Conservation (phyloP, 2,329 filamentous ascomycete species). For the Chaetomium olivaceum region DNA sequence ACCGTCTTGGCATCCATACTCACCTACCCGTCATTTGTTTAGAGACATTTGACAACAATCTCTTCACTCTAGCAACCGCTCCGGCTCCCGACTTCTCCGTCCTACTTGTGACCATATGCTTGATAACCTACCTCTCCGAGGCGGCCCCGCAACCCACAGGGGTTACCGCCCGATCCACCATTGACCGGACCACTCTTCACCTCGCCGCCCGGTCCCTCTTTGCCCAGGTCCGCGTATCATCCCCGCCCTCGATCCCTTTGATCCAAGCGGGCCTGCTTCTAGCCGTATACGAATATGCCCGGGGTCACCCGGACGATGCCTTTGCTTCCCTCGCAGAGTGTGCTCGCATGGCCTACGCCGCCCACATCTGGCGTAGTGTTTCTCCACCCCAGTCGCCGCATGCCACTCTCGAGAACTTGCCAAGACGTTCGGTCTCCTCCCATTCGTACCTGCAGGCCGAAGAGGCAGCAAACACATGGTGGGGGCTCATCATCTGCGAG, state of each 20-base stretch:
- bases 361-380: not conserved
- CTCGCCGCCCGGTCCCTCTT: conserved; percentile 8
- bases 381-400: not conserved
- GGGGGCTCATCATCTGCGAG: conserved; percentile 8
- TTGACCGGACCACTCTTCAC: conserved; percentile 2
- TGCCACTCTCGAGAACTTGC: not conserved
- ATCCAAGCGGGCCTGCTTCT: conserved; percentile 7
- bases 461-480: conserved; percentile 3
- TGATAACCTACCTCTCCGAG: not conserved
- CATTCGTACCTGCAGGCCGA: not conserved
- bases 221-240: conserved; percentile 4
- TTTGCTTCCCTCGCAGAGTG: not conserved
- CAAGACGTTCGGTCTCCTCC: not conserved
- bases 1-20: conserved; percentile 1
- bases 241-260: not conserved
- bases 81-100: not conserved
- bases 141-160: not conserved
- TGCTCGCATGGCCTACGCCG: conserved; percentile 3
- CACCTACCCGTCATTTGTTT: conserved; percentile 1
- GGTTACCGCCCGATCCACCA: not conserved
- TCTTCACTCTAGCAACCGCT: not conserved
- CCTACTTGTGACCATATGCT: not conserved
- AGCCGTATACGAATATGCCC: conserved; percentile 6
- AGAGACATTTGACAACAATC: not conserved
- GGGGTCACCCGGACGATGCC: not conserved